Evolutionary conservation across 1,284 basidiomycete genomes (phyloP).

Genomic region (Erythrobasidium hasegawianum): DNA sequence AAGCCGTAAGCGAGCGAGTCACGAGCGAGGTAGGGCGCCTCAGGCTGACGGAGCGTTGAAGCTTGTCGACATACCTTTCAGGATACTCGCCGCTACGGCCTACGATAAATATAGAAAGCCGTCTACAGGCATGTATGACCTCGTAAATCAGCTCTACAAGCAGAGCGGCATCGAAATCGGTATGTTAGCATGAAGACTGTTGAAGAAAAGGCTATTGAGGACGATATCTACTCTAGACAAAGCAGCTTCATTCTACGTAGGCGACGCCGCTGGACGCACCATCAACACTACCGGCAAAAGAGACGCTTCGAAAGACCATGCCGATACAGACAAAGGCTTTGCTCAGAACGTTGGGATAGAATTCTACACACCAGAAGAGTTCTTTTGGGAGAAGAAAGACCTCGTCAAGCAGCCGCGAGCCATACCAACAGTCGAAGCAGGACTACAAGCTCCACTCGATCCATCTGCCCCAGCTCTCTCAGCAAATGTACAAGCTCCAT

Average conservation of each 20-base stretch:
- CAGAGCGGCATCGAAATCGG: slow-evolving; percentile 38
- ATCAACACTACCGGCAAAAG: slow-evolving; percentile 6
- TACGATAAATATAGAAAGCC: slow-evolving; percentile 46
- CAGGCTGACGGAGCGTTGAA: slow-evolving; percentile 27
- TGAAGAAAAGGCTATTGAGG: too few relatives aligned
- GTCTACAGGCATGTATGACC: slow-evolving; percentile 41
- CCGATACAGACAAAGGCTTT: slow-evolving; percentile 47
- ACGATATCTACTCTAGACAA: slow-evolving; percentile 23
- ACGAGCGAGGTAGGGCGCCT: too few relatives aligned
- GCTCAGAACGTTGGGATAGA: slow-evolving; percentile 45
- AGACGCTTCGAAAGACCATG: slow-evolving; percentile 39
- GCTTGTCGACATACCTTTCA: slow-evolving; percentile 17
- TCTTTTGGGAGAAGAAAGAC: slow-evolving; percentile 39
- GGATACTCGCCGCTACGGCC: slow-evolving; percentile 28
- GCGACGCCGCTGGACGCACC: slow-evolving; percentile 46
- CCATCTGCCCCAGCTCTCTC: not conserved
- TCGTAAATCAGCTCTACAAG: not conserved
- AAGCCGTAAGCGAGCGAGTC: slow-evolving; percentile 14
- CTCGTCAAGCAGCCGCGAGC: not conserved
- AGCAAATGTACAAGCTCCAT: too few relatives aligned
- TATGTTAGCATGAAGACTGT: too few relatives aligned
- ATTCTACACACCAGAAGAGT: slow-evolving; percentile 47
- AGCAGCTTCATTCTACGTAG: slow-evolving; percentile 43
- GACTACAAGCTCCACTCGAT: not conserved
- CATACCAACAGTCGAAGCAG: not conserved